Evolutionary conservation across 768 basidiomycete species (phyloP), one percentile per base, ranked within the genome.

Genomic region (Leccinum sublutescens): DNA sequence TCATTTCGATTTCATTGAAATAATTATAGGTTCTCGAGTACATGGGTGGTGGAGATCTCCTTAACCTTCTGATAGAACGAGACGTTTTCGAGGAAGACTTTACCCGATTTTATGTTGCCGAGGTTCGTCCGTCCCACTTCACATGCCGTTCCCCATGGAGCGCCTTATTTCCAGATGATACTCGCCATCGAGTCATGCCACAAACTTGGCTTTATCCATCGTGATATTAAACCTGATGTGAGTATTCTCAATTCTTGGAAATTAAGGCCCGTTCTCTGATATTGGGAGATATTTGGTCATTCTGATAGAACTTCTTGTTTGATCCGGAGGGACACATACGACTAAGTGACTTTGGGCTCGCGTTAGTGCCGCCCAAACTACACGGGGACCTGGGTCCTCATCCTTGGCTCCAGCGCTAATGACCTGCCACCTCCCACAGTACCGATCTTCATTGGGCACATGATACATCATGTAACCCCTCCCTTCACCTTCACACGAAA

Each of bases 401-500:
- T 52, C 29, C 34, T 52, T 65, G 52, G 57, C 12, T 48, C 43
- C 10, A 50, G 53, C 53, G 55, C 67, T 71, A 56, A 45, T 45
- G 5, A 71, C 62, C 58, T 64, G 55, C 52, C 62, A 64, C 54
- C 57, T 43, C 62, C 55, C 55, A 67, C 71, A 93, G 91, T 56
- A 91, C 93, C 58, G 90, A 95, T 79, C 81, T 94, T 59, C 95
- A 96, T 75, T 97, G 95, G 95, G 92, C 93, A 21, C 95, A 98
- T 75, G 95, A 98, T 75, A 95, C 93, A 27, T 88, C 88, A 57
- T 95, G 92, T 93, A 63, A 64, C 75, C n/a, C 60, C 52, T 6
- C 38, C 50, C 19, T 48, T 61, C 50, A 55, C 57, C 17, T 59
- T 51, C 48, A 21, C 56, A 54, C 49, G 54, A 56, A 21, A 51